A percentile compares a stretch with the other conserved stretches of the same genome.
These are phyloP conservation scores for Gossypium rotundifolium DNA, from an alignment of 345 rosid species.

Conservation along the genomic window DNA sequence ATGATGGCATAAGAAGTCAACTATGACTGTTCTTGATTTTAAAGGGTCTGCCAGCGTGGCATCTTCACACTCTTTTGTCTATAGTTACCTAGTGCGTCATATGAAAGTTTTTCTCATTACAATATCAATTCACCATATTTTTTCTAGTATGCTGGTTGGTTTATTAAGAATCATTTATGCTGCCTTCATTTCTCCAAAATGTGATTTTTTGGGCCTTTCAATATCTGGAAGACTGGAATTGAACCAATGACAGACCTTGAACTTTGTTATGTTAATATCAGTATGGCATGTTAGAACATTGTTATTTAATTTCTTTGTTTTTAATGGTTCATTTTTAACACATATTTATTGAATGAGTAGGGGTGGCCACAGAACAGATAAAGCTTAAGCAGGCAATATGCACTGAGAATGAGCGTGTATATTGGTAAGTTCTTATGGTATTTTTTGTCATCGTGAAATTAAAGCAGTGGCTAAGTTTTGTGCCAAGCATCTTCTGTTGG, in stretches of 20 bases:
- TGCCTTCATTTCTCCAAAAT: background rate
- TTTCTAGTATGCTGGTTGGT: background rate
- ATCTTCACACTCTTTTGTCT: background rate
- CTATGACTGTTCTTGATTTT: background rate
- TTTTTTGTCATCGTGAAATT: too few species aligned
- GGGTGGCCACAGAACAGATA: background rate
- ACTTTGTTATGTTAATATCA: background rate
- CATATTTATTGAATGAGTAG: background rate
- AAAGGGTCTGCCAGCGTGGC: background rate
- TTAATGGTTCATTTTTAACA: background rate
- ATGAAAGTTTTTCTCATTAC: background rate
- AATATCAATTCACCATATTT: background rate
- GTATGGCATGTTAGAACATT: background rate
- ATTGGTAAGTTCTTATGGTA: too few species aligned
- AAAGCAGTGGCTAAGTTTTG: too few species aligned
- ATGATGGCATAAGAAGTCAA: background rate
- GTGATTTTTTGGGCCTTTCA: background rate
- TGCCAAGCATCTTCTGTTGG: too few species aligned
- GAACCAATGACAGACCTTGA: background rate
- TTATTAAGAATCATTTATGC: background rate
- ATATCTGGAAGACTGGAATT: background rate
- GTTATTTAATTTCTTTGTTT: background rate
- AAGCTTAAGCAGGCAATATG: constrained; percentile 16
- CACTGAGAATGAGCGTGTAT: constrained; percentile 32
- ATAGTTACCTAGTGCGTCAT: background rate